phyloP scores from a whole-genome alignment of 257 asterid genomes.

The Rauvolfia tetraphylla region DNA sequence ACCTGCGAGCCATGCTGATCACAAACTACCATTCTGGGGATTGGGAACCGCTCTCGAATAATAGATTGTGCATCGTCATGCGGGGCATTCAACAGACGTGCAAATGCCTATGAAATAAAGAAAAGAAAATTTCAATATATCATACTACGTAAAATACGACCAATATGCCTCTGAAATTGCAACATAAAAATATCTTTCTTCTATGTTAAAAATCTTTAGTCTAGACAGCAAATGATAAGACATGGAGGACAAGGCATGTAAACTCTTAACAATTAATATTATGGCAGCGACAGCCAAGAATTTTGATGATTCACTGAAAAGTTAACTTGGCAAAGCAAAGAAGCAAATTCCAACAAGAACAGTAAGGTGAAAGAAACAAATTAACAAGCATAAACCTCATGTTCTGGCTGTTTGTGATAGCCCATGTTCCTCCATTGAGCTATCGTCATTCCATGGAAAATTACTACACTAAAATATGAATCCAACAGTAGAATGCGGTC shows the following conservation, averaged over 20 bases:
- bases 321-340: background rate
- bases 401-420: slow-evolving; percentile 87
- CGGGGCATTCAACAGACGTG: slow-evolving; percentile 84
- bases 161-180: slow-evolving; percentile 5
- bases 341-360: background rate
- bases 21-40: slow-evolving; percentile 91
- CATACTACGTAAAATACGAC: background rate
- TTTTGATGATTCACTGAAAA: background rate
- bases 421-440: slow-evolving; percentile 99
- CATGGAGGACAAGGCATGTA: background rate
- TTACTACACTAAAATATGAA: slow-evolving; percentile 85
- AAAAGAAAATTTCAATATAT: background rate
- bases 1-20: slow-evolving; percentile 99
- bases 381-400: slow-evolving; percentile 47
- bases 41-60: slow-evolving; percentile 86
- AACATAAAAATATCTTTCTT: background rate
- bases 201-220: background rate
- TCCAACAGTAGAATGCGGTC: slow-evolving; percentile 94
- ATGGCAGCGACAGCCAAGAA: too few species aligned
- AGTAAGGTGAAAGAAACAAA: slow-evolving; percentile 8
- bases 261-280: too few species aligned
- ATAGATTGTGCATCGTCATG: slow-evolving; percentile 79
- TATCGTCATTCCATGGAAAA: slow-evolving; percentile 96
- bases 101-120: slow-evolving; percentile 53
- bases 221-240: background rate